Evolutionary conservation across 2,329 filamentous ascomycete species (phyloP).

Genomic region (Nannizzia gypsea): DNA sequence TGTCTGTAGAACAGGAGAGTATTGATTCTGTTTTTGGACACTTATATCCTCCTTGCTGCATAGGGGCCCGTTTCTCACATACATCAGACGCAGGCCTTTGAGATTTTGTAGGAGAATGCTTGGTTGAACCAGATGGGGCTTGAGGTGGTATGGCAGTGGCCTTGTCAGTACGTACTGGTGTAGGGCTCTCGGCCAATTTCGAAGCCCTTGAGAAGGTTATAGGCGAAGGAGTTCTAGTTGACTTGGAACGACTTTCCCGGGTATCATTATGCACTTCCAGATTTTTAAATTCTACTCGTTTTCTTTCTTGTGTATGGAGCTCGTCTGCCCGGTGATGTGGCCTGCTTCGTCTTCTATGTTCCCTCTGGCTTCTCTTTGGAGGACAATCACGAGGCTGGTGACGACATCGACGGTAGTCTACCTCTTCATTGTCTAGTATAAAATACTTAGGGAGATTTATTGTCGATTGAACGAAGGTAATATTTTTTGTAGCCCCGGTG

Average conservation of each 20-base stretch:
- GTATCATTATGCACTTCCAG: neutral
- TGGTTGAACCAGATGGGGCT: neutral
- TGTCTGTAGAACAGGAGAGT: neutral
- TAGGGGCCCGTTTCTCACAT: neutral
- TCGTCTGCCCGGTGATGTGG: neutral
- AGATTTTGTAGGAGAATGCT: neutral
- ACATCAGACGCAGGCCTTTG: neutral
- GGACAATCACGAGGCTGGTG: neutral
- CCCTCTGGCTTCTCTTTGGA: neutral
- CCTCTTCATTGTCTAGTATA: neutral
- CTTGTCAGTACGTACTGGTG: neutral
- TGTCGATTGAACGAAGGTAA: neutral
- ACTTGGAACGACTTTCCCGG: neutral
- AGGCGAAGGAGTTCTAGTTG: neutral
- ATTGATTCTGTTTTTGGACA: neutral
- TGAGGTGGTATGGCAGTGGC: neutral
- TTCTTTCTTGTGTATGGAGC: neutral
- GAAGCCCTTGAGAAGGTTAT: neutral
- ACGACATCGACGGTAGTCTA: neutral
- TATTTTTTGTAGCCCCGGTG: neutral
- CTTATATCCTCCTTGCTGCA: neutral
- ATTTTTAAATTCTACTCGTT: neutral
- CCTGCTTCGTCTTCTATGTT: neutral
- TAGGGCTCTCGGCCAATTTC: neutral
- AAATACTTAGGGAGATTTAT: neutral